Base-by-base conservation (phyloP, 169 alveolate species). In the Toxoplasma gondii region DNA sequence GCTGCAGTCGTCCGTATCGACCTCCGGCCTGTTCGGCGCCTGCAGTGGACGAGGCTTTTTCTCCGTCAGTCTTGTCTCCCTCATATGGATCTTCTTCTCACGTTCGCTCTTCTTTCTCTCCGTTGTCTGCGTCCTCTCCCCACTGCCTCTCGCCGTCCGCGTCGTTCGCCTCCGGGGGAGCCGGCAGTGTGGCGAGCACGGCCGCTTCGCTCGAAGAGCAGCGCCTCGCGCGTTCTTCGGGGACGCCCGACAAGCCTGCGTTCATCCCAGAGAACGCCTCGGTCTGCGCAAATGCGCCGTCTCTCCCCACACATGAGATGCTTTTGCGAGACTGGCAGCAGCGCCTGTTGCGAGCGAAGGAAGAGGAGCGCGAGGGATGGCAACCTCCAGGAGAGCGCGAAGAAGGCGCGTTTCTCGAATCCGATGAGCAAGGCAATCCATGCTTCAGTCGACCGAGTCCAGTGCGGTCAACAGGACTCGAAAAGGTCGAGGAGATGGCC, bases 231-330 rank as follows among this genome's bases (percentile, higher is more conserved):
- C 74, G 29, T 27, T 16, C 29, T 7, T 27, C 5, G 74, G 5
- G 74, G 9, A n/a, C 74, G 74, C 58, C n/a, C 4, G 74, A 64
- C 4, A 31, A 16, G 74, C 34, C 31, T 64, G 74, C 74, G 74
- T 1, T 16, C 74, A 31, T 12, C 34, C n/a, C 74, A 4, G 74
- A 1, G 34, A 4, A 19, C 17, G 1, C 38, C 34, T 82, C 90
- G n/a, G 69, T 82, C 7, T 82, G 90, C 64, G 29, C 41, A 5
- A 82, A 82, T 41, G 64, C 90, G 34, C 90, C 90, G 67, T 82
- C 90, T 9, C 67, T 82, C 24, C 90, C 90, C 67, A 82, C 90
- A 10, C 90, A 82, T 27, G 90, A 82, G 67, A 82, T 82, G 90
- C 90, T 82, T 10, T 38, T 82, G 38, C 4, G 90, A 4, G 90